Base-by-base conservation (phyloP, 2,329 filamentous ascomycete species). In the Aspergillus tubingensis region DNA sequence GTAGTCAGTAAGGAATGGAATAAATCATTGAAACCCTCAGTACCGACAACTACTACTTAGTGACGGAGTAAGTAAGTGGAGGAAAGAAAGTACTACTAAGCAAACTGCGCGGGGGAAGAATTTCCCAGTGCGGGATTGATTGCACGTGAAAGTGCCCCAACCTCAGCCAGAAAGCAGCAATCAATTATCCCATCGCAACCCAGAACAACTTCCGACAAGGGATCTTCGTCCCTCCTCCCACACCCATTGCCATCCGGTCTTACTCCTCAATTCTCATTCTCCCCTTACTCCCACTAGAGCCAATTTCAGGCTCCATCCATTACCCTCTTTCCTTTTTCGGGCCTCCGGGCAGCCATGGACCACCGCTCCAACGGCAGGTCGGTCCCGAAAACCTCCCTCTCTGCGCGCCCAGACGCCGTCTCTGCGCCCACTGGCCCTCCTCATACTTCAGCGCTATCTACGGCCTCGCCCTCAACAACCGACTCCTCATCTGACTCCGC, bases 261-360 rank as follows among this genome's bases (percentile, higher is more conserved):
- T 13, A 13, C 32, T 36, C 32, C 11, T 36, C 32, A 36, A 36
- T 36, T 36, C 32, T 36, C 5, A 11, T 38, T 36, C 27, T 43
- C 17, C 23, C 44, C 25, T 13, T 41, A 44, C 47, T 13, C 27
- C 25, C 25, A 30, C 17, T 30, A 19, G 56, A 44, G 17, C 25
- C 30, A 60, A 43, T 47, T 44, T 32, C 25, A 10, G 23, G 52
- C 38, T 17, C 38, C 21, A 27, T 43, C 52, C 13, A 49, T 58
- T 47, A 15, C 44, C 25, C 19, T 49, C 52, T 48, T 55, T 47
- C 44, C 58, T n/a, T 6, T 52, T 56, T 43, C 51, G 39, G 58
- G 47, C 47, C 52, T 53, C 53, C 49, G 43, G 49, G 58, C 64
- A 59, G 62, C 57, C 62, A 69, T 69, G 67, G 66, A 67, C 58